Percentiles rank a stretch among this genome's conserved stretches.
Conservation (phyloP, 495 filamentous ascomycete species). For the Hypoxylon lienhwacheense region DNA sequence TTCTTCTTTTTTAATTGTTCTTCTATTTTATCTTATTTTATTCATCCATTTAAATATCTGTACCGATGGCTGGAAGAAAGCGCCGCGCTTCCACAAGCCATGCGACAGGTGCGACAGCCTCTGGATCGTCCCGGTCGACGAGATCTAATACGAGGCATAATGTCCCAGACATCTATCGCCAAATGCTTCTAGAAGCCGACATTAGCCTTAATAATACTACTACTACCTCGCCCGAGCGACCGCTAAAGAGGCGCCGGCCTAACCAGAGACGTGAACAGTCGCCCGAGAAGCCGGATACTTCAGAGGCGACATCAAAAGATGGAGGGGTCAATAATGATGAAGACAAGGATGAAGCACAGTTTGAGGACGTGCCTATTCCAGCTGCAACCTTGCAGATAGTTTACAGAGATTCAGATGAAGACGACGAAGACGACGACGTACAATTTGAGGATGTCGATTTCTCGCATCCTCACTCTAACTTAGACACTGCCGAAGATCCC, state of each 20-base stretch:
- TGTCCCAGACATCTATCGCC: constrained; percentile 61
- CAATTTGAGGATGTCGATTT: constrained; percentile 45
- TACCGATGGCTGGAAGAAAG: constrained; percentile 36
- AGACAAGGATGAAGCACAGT: constrained; percentile 42
- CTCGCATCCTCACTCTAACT: constrained; percentile 16
- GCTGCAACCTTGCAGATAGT: constrained; percentile 27
- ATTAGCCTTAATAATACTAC: constrained; percentile 44
- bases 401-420: constrained; percentile 37
- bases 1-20: neutral
- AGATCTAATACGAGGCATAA: constrained; percentile 23
- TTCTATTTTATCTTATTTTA: neutral
- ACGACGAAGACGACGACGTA: constrained; percentile 37
- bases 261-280: constrained; percentile 40
- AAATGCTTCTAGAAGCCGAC: constrained; percentile 69
- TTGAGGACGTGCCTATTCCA: constrained; percentile 39
- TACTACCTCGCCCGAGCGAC: constrained; percentile 33
- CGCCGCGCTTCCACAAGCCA: constrained; percentile 19
- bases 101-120: constrained; percentile 25
- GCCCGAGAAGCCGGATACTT: constrained; percentile 5
- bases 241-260: constrained; percentile 47
- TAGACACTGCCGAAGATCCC: constrained; percentile 39
- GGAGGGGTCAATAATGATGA: constrained; percentile 41
- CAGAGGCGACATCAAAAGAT: constrained; percentile 8
- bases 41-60: neutral
- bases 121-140: constrained; percentile 25